Base-by-base conservation (phyloP, 2,329 filamentous ascomycete genomes). In the Helotiales sp. region DNA sequence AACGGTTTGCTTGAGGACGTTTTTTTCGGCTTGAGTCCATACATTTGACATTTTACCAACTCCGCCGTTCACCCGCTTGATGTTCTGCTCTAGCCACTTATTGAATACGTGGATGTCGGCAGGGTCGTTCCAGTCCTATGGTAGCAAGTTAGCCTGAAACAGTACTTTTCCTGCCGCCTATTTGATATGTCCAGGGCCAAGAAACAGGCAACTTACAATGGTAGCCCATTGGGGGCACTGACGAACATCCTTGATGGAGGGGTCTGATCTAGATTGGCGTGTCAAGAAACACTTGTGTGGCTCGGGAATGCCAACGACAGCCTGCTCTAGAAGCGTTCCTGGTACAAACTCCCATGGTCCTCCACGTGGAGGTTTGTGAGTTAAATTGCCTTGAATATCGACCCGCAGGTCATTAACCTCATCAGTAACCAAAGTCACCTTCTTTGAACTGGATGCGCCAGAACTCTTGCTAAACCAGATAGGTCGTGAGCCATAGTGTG, bases 251-350 rank as follows among this genome's bases (percentile, higher is more conserved):
- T 54, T 58, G 7, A 45, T 57, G 10, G 10, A 17, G 6, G 63
- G 55, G 20, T 69, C 15, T 0, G 40, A 5, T 10, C 8, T 52
- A 26, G 49, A 32, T 15, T 64, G 37, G 6, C 67, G 64, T 3
- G 68, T 17, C 40, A 71, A 24, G 30, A 69, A 71, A n/a, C 66
- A 68, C 26, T 69, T 69, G 2, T 68, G 68, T 6, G 63, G 37
- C 11, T 66, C 65, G 1, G 67, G 67, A 1, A 17, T n/a, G 11
- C 43, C 57, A 8, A 60, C 15, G n/a, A 52, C 20, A 17, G 61
- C 50, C 2, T 47, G 17, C 1, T 40, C 17, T 0, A 69, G 47
- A 24, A 66, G 45, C 4, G 61, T 52, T 47, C 69, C 69, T 26
- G 45, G 47, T 0, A 54, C 20, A 45, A 71, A 69, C 40, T 71